Evolutionary conservation across 2,329 filamentous ascomycete species (phyloP), one percentile per base, ranked within the genome.

Genomic region (Aspergillus hiratsukae): DNA sequence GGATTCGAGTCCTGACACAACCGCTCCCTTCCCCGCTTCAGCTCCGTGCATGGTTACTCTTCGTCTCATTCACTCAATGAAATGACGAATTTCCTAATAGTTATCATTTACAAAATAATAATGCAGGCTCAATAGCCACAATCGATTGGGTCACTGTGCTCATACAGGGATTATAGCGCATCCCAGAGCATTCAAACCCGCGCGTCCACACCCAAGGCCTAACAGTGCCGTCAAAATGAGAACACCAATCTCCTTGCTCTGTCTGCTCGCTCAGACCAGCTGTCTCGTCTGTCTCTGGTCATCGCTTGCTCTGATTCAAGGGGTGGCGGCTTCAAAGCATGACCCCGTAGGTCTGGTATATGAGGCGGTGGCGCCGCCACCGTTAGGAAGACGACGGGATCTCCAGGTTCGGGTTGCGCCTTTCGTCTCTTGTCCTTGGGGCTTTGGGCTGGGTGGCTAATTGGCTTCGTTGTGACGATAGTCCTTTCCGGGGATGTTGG

Each of bases 401-500:
- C 41, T 45, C 4, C 41, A 45, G 19, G 41, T 45, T 10, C 3
- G 41, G 31, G 31, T 37, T 37, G 6, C 31, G 31, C 31, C 31
- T 37, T 6, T 17, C 5, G 6, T 7, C 31, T n/a, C 31, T 37
- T 14, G n/a, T 37, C 5, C 31, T 37, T 17, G 31, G 31, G 7
- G 14, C 9, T 45, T 23, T 45, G 3, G n/a, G n/a, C 41, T 45
- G 19, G 5, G 8, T 23, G 41, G 41, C n/a, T 45, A 23, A 19
- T 23, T 23, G 41, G 3, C 21, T 45, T 45, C n/a, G n/a, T 45
- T 45, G 23, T 25, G 40, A n/a, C 14, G 6, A 29, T 54, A 54
- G 60, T 23, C 48, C 17, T 58, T 51, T 43, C 27, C 25, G 6
- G 55, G 53, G 19, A 49, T 48, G 4, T 37, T 61, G 41, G 60